Conservation (phyloP, 768 basidiomycete species). For the Strobilomyces echinocephalus region DNA sequence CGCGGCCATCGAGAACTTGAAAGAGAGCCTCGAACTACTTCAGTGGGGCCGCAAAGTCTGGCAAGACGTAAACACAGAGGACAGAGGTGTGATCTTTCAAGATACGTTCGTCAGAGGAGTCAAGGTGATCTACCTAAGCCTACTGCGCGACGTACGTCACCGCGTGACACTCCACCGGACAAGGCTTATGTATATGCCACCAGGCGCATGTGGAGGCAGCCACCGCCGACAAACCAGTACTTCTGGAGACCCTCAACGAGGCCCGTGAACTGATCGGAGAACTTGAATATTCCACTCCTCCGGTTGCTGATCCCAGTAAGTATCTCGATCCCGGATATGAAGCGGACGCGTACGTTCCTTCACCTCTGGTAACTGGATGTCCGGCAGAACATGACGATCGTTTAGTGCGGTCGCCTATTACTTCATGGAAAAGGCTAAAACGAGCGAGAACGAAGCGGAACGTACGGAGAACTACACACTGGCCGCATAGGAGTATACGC, state of each 20-base stretch:
- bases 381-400: neutral
- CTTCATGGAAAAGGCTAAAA: neutral
- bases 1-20: neutral
- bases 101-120: neutral
- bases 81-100: neutral
- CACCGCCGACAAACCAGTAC: neutral
- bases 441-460: neutral
- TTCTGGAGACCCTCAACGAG: neutral
- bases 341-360: neutral
- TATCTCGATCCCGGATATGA: neutral
- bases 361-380: too few species aligned
- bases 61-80: neutral
- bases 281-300: neutral
- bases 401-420: neutral
- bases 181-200: neutral
- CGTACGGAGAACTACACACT: neutral
- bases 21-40: neutral
- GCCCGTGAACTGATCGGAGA: neutral
- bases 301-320: neutral
- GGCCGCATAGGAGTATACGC: neutral
- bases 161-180: neutral
- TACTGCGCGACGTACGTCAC: neutral
- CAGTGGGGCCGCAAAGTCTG: conserved; percentile 4
- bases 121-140: neutral
- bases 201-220: neutral